A percentile compares a stretch with the other conserved stretches of the same genome.
Conservation (phyloP, 805 yeast genomes). For the Sungouiozyma intestinalis region DNA sequence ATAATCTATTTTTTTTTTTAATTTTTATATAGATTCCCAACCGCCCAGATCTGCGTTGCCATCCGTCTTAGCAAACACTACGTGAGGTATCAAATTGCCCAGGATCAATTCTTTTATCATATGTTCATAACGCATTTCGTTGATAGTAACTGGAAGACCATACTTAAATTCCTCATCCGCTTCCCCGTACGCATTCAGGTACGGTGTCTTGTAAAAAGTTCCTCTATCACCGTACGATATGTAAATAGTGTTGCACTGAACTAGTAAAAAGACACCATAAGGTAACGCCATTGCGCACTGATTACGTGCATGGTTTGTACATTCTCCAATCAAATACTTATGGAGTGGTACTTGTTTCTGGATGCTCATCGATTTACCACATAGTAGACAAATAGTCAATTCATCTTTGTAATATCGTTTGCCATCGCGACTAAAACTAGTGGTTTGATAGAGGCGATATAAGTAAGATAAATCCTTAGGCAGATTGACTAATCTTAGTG, state of each 20-base stretch:
- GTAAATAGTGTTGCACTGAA: slow-evolving; percentile 23
- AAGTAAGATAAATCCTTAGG: slow-evolving; percentile 9
- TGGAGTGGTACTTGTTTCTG: slow-evolving; percentile 43
- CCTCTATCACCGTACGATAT: slow-evolving; percentile 64
- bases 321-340: slow-evolving; percentile 58
- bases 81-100: slow-evolving; percentile 65
- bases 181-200: slow-evolving; percentile 79
- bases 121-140: slow-evolving; percentile 50
- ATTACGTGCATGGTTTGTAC: slow-evolving; percentile 57
- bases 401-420: slow-evolving; percentile 37
- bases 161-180: slow-evolving; percentile 61
- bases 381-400: slow-evolving; percentile 79
- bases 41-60: slow-evolving; percentile 82
- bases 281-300: slow-evolving; percentile 36
- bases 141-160: slow-evolving; percentile 61
- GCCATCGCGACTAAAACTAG: slow-evolving; percentile 27
- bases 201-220: slow-evolving; percentile 76
- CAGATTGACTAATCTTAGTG: slow-evolving; percentile 5
- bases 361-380: slow-evolving; percentile 59
- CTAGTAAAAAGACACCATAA: slow-evolving; percentile 20
- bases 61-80: slow-evolving; percentile 71
- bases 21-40: slow-evolving; percentile 53
- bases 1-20: background rate
- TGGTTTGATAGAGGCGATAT: slow-evolving; percentile 1
- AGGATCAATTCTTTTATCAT: slow-evolving; percentile 64